Evolutionary conservation across 106 monocot species (phyloP).

Genomic region (Dactylorhiza incarnata): DNA sequence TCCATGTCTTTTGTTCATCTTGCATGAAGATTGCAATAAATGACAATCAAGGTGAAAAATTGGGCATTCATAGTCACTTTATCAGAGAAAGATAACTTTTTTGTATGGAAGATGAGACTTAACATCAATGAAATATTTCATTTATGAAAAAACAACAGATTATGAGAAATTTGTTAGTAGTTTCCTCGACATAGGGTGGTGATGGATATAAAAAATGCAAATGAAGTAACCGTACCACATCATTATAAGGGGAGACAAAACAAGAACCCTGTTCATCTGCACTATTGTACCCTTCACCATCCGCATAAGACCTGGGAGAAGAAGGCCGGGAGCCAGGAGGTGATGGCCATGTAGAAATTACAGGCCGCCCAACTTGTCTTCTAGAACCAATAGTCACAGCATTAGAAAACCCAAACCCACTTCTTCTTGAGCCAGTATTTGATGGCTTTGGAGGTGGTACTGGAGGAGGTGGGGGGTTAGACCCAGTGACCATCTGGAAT

Average conservation of each 20-base stretch:
- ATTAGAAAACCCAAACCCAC: conserved; percentile 20
- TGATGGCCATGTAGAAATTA: conserved; percentile 34
- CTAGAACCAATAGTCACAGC: conserved; percentile 43
- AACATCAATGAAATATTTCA: too few relatives aligned
- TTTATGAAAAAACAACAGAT: background rate
- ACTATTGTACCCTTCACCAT: conserved; percentile 95
- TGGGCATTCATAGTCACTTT: background rate
- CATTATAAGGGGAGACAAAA: conserved; percentile 63
- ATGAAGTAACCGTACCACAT: conserved; percentile 42
- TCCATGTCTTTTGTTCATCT: background rate
- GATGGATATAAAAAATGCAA: background rate
- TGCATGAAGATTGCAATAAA: background rate
- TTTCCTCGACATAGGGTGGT: background rate
- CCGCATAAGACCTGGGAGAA: conserved; percentile 78
- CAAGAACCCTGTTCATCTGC: conserved; percentile 86
- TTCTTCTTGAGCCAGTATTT: conserved; percentile 29
- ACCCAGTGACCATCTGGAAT: conserved; percentile 34
- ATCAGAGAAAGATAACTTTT: background rate
- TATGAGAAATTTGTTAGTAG: background rate
- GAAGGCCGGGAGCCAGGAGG: conserved; percentile 60
- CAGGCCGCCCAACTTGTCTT: conserved; percentile 49
- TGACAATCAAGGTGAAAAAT: background rate
- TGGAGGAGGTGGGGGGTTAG: conserved; percentile 74
- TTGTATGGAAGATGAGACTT: too few relatives aligned
- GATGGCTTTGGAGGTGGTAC: conserved; percentile 61